Conservation (phyloP, 1,284 basidiomycete genomes). For the Cryptococcus jaspeensis region DNA sequence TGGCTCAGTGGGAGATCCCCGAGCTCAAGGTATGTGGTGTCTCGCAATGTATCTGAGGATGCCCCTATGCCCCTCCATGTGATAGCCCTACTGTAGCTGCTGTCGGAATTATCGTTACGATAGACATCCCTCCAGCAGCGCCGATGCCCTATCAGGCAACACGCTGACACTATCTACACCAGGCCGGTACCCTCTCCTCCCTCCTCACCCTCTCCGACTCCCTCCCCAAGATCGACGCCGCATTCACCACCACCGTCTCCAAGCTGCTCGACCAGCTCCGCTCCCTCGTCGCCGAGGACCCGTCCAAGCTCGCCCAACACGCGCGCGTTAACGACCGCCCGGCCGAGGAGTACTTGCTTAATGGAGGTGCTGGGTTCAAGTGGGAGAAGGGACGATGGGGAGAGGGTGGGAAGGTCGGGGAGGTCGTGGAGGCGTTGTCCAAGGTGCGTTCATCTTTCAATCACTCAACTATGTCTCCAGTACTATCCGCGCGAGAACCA, state of each 20-base stretch:
- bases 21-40: slow-evolving; percentile 49
- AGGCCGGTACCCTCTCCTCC: slow-evolving; percentile 93
- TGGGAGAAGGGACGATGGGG: slow-evolving; percentile 25
- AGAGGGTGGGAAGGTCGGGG: slow-evolving; percentile 13
- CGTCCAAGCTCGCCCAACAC: slow-evolving; percentile 76
- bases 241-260: slow-evolving; percentile 81
- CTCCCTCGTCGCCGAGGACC: slow-evolving; percentile 85
- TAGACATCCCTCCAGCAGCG: too few species aligned
- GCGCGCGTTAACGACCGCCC: slow-evolving; percentile 70
- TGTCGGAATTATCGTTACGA: too few species aligned
- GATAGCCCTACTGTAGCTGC: too few species aligned
- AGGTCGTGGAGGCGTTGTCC: slow-evolving; percentile 69
- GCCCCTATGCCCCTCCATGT: not conserved
- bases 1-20: slow-evolving; percentile 49
- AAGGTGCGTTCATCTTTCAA: slow-evolving; percentile 61
- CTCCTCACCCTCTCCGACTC: slow-evolving; percentile 89
- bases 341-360: slow-evolving; percentile 72
- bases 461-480: too few species aligned
- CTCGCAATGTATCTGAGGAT: not conserved
- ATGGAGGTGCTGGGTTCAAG: slow-evolving; percentile 53
- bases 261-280: slow-evolving; percentile 95
- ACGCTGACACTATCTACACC: slow-evolving; percentile 12
- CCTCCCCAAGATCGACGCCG: slow-evolving; percentile 85
- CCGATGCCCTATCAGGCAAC: too few species aligned
- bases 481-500: too few species aligned